Base-by-base conservation (phyloP, 2,329 filamentous ascomycete species). In the Fusarium sp. region DNA sequence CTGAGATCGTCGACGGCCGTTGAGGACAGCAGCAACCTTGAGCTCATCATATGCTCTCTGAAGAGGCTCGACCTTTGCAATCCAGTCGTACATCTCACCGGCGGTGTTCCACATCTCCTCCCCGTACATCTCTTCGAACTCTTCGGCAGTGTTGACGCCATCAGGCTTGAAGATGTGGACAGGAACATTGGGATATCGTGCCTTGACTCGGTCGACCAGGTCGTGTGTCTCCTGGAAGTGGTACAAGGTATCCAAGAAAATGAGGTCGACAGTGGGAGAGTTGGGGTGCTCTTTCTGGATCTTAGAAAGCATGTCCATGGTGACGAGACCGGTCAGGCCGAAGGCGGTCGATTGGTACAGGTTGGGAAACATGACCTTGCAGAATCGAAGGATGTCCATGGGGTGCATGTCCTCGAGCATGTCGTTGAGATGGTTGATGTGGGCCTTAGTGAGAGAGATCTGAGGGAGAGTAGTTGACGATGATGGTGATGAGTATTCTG, bases 21-120 rank as follows among this genome's bases (percentile, higher is more conserved):
- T 99, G 69, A 99, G 85, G 51, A 98, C 92, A 52, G 96, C 96
- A 58, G 91, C 91, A 57, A 98, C 94, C 74, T 91, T 88, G 60
- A 98, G 87, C 67, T 97, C 91, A 18, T 90, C 84, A 80, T 97
- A 98, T 9, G 96, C 93, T 64, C 96, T 90, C 81, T 97, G 90
- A 55, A 94, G 93, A 17, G 96, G 96, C 84, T 99, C 96, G 47
- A 99, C 96, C 84, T 99, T 99, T 82, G 94, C 96, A 66, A 96
- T 85, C 86, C 93, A 98, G 85, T 99, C 96, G 81, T 99, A 99
- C 75, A 95, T 87, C 75, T 97, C 92, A 48, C 94, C 87, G 69
- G 96, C 91, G 31, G 84, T 87, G 77, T 97, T 91, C 90, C 94
- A 99, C 46, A 98, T 83, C 70, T 88, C 88, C 76, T 90, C 84